These are phyloP conservation scores for Lactarius akahatsu DNA, from an alignment of 768 basidiomycete species.

Conservation along the genomic window DNA sequence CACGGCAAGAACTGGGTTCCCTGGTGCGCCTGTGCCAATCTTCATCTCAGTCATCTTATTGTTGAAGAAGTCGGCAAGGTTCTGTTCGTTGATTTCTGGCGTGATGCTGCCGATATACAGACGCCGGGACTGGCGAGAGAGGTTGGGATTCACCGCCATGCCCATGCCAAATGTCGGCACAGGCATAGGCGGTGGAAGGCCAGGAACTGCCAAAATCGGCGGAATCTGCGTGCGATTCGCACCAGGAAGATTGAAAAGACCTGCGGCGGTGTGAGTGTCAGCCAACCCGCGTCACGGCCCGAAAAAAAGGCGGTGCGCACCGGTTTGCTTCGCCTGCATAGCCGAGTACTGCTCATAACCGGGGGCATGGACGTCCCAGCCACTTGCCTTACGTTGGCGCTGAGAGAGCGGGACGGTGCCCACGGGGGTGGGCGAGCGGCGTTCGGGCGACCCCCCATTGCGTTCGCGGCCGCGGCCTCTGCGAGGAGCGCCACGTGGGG, in stretches of 20 bases:
- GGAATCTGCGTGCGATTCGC: conserved; percentile 88
- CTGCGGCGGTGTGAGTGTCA: conserved; percentile 40
- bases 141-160: conserved; percentile 80
- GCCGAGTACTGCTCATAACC: conserved; percentile 95
- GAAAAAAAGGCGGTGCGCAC: conserved; percentile 41
- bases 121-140: conserved; percentile 90
- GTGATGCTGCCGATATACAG: conserved; percentile 98
- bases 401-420: conserved; percentile 79
- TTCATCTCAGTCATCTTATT: conserved; percentile 91
- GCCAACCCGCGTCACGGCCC: not conserved
- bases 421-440: conserved; percentile 89
- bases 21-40: conserved; percentile 78
- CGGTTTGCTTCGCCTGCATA: conserved; percentile 97
- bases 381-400: conserved; percentile 83
- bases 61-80: conserved; percentile 93
- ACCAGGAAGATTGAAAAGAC: conserved; percentile 94
- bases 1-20: conserved; percentile 89
- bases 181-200: conserved; percentile 78
- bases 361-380: conserved; percentile 95
- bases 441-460: conserved; percentile 67
- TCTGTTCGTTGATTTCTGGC: conserved; percentile 90
- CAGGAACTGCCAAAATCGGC: conserved; percentile 77
- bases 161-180: conserved; percentile 86
- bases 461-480: conserved; percentile 49
- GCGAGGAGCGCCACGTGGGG: conserved; percentile 40